These are phyloP conservation scores for Closterium sp. DNA, from an alignment of 139 green algal species.

Conservation along the genomic window DNA sequence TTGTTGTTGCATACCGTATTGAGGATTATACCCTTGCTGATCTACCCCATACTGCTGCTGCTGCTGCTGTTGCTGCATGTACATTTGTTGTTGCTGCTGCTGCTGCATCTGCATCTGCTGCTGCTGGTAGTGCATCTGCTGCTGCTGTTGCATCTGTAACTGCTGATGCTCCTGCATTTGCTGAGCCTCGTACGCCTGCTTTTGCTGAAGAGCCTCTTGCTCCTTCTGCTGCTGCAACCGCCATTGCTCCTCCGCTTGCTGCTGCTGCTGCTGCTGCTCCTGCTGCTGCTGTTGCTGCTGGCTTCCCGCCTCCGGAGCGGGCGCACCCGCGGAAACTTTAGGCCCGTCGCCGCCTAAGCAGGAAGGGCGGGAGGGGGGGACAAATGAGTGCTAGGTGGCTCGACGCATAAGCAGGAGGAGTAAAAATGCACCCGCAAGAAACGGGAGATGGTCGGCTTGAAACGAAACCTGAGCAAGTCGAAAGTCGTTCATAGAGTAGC, in stretches of 20 bases:
- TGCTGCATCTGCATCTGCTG: neutral
- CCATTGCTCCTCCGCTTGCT: neutral
- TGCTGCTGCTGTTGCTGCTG: neutral
- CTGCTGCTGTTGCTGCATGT: neutral
- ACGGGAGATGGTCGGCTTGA: too few relatives aligned
- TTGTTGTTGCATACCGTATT: neutral
- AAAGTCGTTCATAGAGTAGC: too few relatives aligned
- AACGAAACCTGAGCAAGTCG: too few relatives aligned
- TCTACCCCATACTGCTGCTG: neutral
- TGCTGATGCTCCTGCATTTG: neutral
- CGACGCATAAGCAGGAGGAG: too few relatives aligned
- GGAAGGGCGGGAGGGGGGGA: neutral
- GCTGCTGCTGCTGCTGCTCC: neutral
- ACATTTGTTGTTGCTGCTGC: neutral
- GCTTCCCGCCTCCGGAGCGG: neutral
- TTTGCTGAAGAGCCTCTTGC: neutral
- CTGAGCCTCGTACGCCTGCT: neutral
- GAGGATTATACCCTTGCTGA: neutral
- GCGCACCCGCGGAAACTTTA: neutral
- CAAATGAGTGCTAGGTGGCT: neutral
- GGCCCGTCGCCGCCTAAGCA: neutral
- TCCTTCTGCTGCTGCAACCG: neutral
- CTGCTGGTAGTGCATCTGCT: neutral
- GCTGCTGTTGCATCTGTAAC: conserved; percentile 7
- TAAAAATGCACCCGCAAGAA: too few relatives aligned